Evolutionary conservation across 306 rosid species (phyloP).

Genomic region (Rubus parviflorus): DNA sequence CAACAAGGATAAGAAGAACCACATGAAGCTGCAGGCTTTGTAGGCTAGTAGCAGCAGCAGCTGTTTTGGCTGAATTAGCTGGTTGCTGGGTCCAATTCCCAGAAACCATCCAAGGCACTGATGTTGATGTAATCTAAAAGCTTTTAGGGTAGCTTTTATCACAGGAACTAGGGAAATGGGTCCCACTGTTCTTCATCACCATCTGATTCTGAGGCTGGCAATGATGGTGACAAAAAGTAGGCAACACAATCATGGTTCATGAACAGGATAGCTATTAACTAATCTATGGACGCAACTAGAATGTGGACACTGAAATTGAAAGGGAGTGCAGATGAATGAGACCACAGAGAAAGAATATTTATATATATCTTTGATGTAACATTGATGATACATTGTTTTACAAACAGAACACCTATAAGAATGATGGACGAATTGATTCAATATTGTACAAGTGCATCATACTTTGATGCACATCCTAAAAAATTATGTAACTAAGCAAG

Average conservation of each 20-base stretch:
- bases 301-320: conserved; percentile 17
- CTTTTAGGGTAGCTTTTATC: too few species aligned
- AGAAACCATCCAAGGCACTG: conserved; percentile 47
- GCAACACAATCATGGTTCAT: conserved; percentile 16
- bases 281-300: conserved; percentile 27
- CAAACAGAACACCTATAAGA: conserved; percentile 38
- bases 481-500: conserved; percentile 21
- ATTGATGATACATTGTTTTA: conserved; percentile 30
- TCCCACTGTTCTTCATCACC: conserved; percentile 29
- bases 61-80: conserved; percentile 27
- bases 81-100: conserved; percentile 35
- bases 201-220: conserved; percentile 39
- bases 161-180: conserved; percentile 43
- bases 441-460: conserved; percentile 41
- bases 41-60: conserved; percentile 9
- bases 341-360: conserved; percentile 17
- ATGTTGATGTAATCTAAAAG: conserved; percentile 37
- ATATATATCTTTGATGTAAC: conserved; percentile 21
- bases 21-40: conserved; percentile 22
- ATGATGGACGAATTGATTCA: conserved; percentile 33
- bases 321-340: conserved; percentile 12
- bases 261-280: conserved; percentile 5
- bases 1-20: conserved; percentile 19
- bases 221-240: conserved; percentile 28
- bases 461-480: conserved; percentile 35